phyloP scores from a whole-genome alignment of 805 yeast genomes.

The Saccharomycopsis sp. region DNA sequence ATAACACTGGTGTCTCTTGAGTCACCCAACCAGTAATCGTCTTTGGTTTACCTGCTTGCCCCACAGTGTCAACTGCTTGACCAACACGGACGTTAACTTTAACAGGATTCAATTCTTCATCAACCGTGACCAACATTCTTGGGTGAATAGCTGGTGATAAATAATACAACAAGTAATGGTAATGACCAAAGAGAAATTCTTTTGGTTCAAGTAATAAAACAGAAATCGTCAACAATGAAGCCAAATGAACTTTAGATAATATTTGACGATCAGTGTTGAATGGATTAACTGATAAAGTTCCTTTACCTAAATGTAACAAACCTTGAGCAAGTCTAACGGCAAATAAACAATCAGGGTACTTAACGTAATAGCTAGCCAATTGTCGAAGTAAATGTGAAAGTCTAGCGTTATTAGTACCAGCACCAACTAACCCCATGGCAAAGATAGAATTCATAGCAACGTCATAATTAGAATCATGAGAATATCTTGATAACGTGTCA shows the following conservation, averaged over 20 bases:
- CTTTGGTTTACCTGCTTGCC: conserved; percentile 98
- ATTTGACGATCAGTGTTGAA: conserved; percentile 85
- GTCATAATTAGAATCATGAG: conserved; percentile 91
- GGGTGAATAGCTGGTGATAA: conserved; percentile 88
- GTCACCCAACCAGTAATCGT: conserved; percentile 99
- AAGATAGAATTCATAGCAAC: conserved; percentile 93
- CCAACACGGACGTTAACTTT: conserved; percentile 98
- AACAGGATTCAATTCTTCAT: conserved; percentile 75
- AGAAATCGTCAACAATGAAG: conserved; percentile 77
- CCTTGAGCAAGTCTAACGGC: conserved; percentile 96
- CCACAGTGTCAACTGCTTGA: conserved; percentile 97
- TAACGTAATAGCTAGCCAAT: conserved; percentile 85
- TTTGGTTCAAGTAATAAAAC: conserved; percentile 83
- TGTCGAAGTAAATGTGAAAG: conserved; percentile 93
- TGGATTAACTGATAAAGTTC: conserved; percentile 83
- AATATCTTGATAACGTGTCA: conserved; percentile 90
- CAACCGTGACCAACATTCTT: conserved; percentile 86
- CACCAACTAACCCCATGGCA: conserved; percentile 96
- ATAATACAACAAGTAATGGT: conserved; percentile 77
- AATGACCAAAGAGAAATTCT: conserved; percentile 66
- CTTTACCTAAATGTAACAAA: conserved; percentile 90
- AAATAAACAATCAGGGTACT: conserved; percentile 84
- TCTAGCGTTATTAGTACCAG: conserved; percentile 98
- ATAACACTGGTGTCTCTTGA: conserved; percentile 91
- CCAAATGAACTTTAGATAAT: conserved; percentile 81